Base-by-base conservation (phyloP, 2,329 filamentous ascomycete genomes). In the Cladophialophora bantiana region DNA sequence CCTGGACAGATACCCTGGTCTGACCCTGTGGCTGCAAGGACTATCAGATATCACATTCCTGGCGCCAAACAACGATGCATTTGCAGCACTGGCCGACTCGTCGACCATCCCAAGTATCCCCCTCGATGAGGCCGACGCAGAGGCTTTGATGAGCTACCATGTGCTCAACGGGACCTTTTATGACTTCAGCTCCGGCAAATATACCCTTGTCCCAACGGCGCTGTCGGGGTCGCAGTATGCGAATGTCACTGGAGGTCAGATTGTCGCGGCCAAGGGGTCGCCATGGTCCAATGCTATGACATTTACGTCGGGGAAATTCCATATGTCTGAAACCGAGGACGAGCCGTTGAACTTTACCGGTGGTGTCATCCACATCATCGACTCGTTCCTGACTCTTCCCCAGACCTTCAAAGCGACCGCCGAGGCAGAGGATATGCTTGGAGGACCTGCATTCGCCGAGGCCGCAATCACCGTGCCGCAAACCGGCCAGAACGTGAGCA, bases 191-290 rank as follows among this genome's bases (percentile, higher is more conserved):
- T 40, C 50, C 35, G 57, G 62, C 32, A 69, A 74, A 50, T 62
- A 38, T 36, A 78, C 79, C 40, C 85, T 86, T 70, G 72, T 82
- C 1, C 80, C 80, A 10, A 84, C 82, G 1, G 72, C 83, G 4
- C 77, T 89, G 59, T 83, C 77, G 18, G 82, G 85, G 67, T 60
- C 77, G 26, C 77, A 79, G 0, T 89, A 83, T 73, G 78, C 83
- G 67, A 88, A 87, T 61, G 82, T 89, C 15, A 86, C 84, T 3
- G 84, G 82, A 36, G 86, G 86, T 1, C 87, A 89, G 74, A 79
- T 84, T 7, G 82, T 89, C 6, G 62, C 62, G 4, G 62, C 62
- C 31, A 55, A 59, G 42, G 52, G 32, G 10, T 65, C 62, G 7
- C n/a, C 56, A 5, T 50, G 48, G 32, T 53, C 62, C 13, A 56